Evolutionary conservation across 129 eudicot genomes (phyloP).

Genomic region (Escallonia herrerae): DNA sequence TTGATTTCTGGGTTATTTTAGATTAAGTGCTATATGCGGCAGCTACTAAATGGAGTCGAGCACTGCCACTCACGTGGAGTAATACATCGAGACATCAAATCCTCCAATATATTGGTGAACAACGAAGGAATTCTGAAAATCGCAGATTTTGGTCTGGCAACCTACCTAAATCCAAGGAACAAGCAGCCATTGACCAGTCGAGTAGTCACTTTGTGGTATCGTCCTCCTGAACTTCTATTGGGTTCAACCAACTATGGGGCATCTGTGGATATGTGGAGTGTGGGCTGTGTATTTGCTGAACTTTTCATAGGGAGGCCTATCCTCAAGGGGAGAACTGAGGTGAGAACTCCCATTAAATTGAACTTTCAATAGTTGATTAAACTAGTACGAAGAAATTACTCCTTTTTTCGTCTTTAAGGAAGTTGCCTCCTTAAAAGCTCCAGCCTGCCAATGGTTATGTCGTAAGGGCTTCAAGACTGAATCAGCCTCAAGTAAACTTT

Average conservation of each 20-base stretch:
- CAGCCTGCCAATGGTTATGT: no score
- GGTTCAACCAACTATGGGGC: conserved; percentile 64
- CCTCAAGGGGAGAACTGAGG: conserved; percentile 90
- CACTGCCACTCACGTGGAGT: conserved; percentile 74
- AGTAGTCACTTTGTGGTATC: conserved; percentile 90
- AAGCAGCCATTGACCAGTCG: conserved; percentile 73
- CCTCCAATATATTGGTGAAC: conserved; percentile 69
- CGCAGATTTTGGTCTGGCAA: conserved; percentile 91
- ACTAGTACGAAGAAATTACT: not conserved
- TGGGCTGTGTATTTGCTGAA: conserved; percentile 85
- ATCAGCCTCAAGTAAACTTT: no score
- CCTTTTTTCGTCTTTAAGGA: no score
- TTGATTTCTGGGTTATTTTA: conserved; percentile 11
- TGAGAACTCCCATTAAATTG: conserved; percentile 14
- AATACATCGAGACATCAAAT: conserved; percentile 75
- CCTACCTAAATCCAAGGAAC: conserved; percentile 32
- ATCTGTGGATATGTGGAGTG: conserved; percentile 75
- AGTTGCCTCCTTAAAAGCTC: no score
- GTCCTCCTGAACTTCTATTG: conserved; percentile 84
- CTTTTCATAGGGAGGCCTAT: conserved; percentile 65
- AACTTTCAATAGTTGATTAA: not conserved
- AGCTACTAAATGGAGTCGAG: conserved; percentile 59
- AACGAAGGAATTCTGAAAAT: conserved; percentile 69
- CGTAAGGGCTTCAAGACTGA: no score
- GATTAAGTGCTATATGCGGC: conserved; percentile 79